phyloP scores from a whole-genome alignment of 2,329 filamentous ascomycete species.

The Delphinella strobiligena region DNA sequence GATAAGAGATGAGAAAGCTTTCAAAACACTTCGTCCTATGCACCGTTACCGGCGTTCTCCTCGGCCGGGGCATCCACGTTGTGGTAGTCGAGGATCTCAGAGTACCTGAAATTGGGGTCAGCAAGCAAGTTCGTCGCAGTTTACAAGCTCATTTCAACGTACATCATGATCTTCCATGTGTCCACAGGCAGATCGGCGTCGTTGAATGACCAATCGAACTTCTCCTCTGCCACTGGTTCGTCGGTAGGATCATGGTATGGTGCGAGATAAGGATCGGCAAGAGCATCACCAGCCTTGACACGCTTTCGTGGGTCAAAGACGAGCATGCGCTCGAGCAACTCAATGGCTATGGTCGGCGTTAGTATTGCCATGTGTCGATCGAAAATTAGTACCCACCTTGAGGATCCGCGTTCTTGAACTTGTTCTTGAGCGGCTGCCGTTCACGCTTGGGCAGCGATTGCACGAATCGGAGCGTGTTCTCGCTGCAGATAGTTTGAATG shows the following conservation, averaged over 20 bases:
- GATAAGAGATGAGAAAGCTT: no score
- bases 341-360: slow-evolving; percentile 53
- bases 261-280: slow-evolving; percentile 84
- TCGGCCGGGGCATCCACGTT: slow-evolving; percentile 57
- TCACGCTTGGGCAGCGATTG: slow-evolving; percentile 94
- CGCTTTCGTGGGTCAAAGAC: slow-evolving; percentile 98
- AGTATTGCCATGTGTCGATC: slow-evolving; percentile 11
- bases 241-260: slow-evolving; percentile 97
- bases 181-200: slow-evolving; percentile 94
- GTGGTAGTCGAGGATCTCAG: slow-evolving; percentile 96
- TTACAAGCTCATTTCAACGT: slow-evolving; percentile 23
- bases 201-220: slow-evolving; percentile 99
- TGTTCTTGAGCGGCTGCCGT: slow-evolving; percentile 70
- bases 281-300: slow-evolving; percentile 72
- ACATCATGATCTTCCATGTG: slow-evolving; percentile 99
- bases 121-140: background rate
- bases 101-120: slow-evolving; percentile 56
- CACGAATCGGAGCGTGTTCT: slow-evolving; percentile 95
- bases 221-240: slow-evolving; percentile 89
- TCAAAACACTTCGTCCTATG: slow-evolving; percentile 1
- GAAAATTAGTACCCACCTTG: slow-evolving; percentile 46
- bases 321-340: slow-evolving; percentile 90
- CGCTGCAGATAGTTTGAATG: slow-evolving; percentile 95
- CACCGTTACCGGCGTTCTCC: slow-evolving; percentile 6
- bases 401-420: slow-evolving; percentile 92